Conservation (phyloP, 2,329 filamentous ascomycete genomes). For the Phoma sp. region DNA sequence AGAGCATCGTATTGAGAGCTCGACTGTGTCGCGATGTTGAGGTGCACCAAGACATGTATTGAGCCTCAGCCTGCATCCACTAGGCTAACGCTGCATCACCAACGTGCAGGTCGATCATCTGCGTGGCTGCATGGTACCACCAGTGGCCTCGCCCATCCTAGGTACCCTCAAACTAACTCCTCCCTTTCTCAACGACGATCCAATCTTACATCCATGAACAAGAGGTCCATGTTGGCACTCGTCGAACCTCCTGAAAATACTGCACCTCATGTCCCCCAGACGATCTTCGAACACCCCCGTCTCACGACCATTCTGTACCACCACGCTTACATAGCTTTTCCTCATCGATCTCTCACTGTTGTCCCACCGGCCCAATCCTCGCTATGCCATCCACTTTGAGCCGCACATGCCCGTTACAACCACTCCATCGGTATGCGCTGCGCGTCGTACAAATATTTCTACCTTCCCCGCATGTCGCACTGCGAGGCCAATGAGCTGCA, state of each 20-base stretch:
- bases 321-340: constrained; percentile 13
- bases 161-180: constrained; percentile 7
- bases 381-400: constrained; percentile 18
- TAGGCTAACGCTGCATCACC: constrained; percentile 8
- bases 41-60: neutral
- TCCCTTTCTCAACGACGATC: neutral
- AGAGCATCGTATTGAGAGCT: neutral
- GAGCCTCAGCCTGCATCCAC: constrained; percentile 8
- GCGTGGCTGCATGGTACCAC: constrained; percentile 17
- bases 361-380: constrained; percentile 20
- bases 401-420: constrained; percentile 17
- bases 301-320: constrained; percentile 11
- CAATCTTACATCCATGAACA: constrained; percentile 2
- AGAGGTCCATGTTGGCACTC: neutral
- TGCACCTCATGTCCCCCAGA: neutral
- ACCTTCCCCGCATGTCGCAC: constrained; percentile 20
- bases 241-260: neutral
- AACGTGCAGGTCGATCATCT: constrained; percentile 14
- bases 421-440: constrained; percentile 4
- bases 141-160: constrained; percentile 13
- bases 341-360: constrained; percentile 6
- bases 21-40: neutral
- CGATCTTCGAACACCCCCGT: constrained; percentile 1
- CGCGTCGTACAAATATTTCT: constrained; percentile 28
- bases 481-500: constrained; percentile 10